Percentiles rank a stretch among this genome's conserved stretches.
Conservation (phyloP, 257 asterid species). For the Galeopsis tetrahit region DNA sequence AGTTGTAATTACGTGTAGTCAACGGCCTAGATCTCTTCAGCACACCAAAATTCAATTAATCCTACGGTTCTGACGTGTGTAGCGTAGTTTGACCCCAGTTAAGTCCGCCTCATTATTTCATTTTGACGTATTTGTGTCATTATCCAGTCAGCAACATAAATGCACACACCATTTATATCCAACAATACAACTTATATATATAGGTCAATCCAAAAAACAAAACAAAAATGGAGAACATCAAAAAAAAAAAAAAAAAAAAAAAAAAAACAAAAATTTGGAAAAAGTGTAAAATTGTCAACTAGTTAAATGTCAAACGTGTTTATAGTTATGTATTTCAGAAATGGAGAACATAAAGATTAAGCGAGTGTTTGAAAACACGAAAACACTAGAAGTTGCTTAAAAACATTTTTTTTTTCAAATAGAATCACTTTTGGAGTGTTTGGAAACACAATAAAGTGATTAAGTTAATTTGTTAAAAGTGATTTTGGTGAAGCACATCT, state of each 20-base stretch:
- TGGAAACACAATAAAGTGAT: no score
- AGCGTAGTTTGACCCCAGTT: conserved; percentile 20
- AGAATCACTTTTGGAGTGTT: no score
- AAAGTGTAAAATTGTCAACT: background rate
- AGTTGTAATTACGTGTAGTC: conserved; percentile 29
- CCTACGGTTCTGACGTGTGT: conserved; percentile 26
- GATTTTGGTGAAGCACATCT: no score
- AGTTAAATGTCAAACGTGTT: background rate
- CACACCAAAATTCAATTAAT: background rate
- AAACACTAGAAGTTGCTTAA: no score
- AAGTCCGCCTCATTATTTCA: conserved; percentile 3
- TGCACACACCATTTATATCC: conserved; percentile 10
- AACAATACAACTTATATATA: background rate
- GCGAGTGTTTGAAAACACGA: no score
- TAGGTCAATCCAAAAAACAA: background rate
- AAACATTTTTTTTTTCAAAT: no score
- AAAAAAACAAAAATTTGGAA: background rate
- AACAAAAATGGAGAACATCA: no score
- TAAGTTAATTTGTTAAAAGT: no score
- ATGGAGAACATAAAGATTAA: no score
- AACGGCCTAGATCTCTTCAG: conserved; percentile 27
- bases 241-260: background rate
- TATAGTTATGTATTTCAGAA: background rate
- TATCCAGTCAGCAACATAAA: conserved; percentile 30
- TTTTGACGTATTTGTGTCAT: conserved; percentile 22